Conservation (phyloP, 2,329 filamentous ascomycete species). For the Diaporthe longicolla region DNA sequence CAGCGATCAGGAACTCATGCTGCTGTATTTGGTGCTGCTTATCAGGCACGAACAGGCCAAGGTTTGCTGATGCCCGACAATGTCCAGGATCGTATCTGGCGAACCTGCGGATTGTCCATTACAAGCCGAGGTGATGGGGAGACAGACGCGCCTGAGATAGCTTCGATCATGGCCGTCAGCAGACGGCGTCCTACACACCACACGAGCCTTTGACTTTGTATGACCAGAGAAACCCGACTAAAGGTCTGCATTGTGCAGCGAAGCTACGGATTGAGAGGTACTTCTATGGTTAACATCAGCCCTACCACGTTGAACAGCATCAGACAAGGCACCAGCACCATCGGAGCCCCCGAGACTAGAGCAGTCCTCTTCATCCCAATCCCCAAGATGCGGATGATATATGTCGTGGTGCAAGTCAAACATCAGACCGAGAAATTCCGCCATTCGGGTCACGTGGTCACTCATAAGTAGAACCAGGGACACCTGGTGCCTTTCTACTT, state of each 20-base stretch:
- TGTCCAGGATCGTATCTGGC: slow-evolving; percentile 4
- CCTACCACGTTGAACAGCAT: neutral
- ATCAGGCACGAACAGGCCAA: neutral
- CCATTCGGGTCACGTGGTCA: slow-evolving; percentile 7
- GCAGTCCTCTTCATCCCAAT: neutral
- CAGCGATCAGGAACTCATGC: neutral
- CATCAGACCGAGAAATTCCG: slow-evolving; percentile 14
- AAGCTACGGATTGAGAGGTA: neutral
- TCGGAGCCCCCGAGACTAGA: neutral
- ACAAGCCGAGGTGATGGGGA: neutral
- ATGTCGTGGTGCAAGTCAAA: neutral
- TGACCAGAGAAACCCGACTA: neutral
- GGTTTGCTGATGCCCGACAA: neutral
- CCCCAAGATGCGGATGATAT: neutral
- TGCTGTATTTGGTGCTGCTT: neutral
- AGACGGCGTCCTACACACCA: neutral
- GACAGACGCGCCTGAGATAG: neutral
- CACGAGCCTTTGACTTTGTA: too few relatives aligned
- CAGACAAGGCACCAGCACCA: neutral
- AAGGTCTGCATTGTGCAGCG: neutral
- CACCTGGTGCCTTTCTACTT: too few relatives aligned
- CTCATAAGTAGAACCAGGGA: neutral
- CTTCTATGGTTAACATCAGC: neutral
- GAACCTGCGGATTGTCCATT: too few relatives aligned
- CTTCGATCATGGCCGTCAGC: too few relatives aligned